Percentiles rank a stretch among this genome's conserved stretches.
Evolutionary conservation across 768 basidiomycete species (phyloP).

Genomic region (Agaricus subrufescens): DNA sequence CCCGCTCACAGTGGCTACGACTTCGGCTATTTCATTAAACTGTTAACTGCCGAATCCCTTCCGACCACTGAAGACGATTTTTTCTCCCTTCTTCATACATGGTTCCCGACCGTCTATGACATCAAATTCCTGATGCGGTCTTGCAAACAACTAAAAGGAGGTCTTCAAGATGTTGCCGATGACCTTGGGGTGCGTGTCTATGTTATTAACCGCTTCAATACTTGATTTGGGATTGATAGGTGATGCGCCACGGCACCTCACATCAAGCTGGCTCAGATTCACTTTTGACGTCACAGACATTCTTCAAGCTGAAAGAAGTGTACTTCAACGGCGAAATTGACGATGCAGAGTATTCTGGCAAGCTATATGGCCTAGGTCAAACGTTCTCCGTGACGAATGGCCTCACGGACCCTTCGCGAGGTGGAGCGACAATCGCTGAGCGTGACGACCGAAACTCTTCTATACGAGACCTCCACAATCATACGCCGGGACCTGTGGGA

Average conservation of each 20-base stretch:
- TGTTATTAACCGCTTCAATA: neutral
- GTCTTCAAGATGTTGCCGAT: constrained; percentile 92
- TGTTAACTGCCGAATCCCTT: constrained; percentile 80
- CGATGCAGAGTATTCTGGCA: constrained; percentile 75
- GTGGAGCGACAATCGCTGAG: constrained; percentile 79
- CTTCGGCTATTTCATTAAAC: constrained; percentile 97
- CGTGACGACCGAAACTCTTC: constrained; percentile 62
- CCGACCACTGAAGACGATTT: constrained; percentile 88
- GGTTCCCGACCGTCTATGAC: constrained; percentile 97
- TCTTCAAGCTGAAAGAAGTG: constrained; percentile 92
- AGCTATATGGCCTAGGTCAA: constrained; percentile 79
- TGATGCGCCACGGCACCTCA: constrained; percentile 82
- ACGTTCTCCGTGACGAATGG: constrained; percentile 70
- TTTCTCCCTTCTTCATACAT: constrained; percentile 79
- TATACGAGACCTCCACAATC: constrained; percentile 49
- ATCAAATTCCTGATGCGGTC: constrained; percentile 95
- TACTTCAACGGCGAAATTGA: constrained; percentile 93
- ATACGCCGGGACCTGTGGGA: constrained; percentile 46
- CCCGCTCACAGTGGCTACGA: constrained; percentile 79
- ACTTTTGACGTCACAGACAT: constrained; percentile 86
- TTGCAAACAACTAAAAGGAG: constrained; percentile 82
- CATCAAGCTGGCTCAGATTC: constrained; percentile 99
- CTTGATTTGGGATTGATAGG: constrained; percentile 41
- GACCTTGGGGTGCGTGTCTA: constrained; percentile 75
- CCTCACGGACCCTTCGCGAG: constrained; percentile 57